Percentiles rank a stretch among this genome's conserved stretches.
Evolutionary conservation across 2,329 filamentous ascomycete genomes (phyloP).

Genomic region (Ophiostoma montium): DNA sequence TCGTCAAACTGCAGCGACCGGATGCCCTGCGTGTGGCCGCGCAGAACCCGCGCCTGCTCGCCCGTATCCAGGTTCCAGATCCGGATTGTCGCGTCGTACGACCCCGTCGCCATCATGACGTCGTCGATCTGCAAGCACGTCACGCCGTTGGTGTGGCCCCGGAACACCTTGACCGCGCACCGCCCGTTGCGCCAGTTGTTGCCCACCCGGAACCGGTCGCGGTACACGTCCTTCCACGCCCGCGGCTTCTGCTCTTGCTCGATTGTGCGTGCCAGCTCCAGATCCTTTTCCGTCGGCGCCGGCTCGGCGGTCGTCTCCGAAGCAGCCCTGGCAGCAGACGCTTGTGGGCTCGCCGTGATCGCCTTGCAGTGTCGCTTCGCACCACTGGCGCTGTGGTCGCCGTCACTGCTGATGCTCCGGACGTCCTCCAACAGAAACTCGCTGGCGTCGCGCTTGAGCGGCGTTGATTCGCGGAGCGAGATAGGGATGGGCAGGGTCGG

Average conservation of each 20-base stretch:
- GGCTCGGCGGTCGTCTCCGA: background rate
- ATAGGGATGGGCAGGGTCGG: constrained; percentile 19
- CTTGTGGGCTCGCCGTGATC: background rate
- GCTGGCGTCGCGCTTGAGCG: constrained; percentile 24
- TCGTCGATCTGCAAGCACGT: constrained; percentile 61
- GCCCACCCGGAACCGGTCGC: constrained; percentile 82
- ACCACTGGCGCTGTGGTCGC: background rate
- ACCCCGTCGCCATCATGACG: constrained; percentile 75
- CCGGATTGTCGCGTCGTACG: constrained; percentile 88
- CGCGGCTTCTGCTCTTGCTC: constrained; percentile 35
- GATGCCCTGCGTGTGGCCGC: constrained; percentile 70
- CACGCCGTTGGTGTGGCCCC: constrained; percentile 75
- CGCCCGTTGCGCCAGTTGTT: constrained; percentile 96
- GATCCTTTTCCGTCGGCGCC: constrained; percentile 6
- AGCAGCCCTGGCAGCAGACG: background rate
- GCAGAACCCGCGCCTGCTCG: constrained; percentile 69
- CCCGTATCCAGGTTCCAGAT: constrained; percentile 92
- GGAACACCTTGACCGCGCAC: constrained; percentile 70
- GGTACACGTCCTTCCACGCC: constrained; percentile 96
- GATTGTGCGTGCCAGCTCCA: constrained; percentile 8
- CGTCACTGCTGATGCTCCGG: constrained; percentile 13
- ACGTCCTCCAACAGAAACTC: constrained; percentile 16
- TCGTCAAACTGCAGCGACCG: constrained; percentile 89
- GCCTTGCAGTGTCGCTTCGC: background rate
- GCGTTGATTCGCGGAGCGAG: constrained; percentile 13